phyloP scores from a whole-genome alignment of 345 rosid genomes.

The Bruguiera parviflora region DNA sequence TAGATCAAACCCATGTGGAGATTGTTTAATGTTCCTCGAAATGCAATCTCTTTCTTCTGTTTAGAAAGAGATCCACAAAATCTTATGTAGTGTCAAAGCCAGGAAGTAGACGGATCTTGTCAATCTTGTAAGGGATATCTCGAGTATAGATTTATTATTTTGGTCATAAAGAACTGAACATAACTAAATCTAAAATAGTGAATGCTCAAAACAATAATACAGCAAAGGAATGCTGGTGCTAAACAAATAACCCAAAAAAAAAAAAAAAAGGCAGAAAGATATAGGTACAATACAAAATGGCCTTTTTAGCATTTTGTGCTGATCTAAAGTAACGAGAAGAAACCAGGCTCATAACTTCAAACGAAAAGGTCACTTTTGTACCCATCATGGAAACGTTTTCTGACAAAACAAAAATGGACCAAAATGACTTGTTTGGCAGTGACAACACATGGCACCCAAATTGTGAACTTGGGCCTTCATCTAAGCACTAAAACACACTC shows the following conservation, averaged over 20 bases:
- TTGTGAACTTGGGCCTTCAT: no score
- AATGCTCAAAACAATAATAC: not conserved
- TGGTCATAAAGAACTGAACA: no score
- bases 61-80: constrained; percentile 10
- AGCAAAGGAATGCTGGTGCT: not conserved
- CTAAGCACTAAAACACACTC: not conserved
- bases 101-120: constrained; percentile 4
- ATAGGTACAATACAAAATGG: no score
- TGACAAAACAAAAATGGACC: not conserved
- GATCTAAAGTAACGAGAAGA: not conserved
- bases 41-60: not conserved
- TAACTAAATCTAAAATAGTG: no score
- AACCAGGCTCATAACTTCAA: not conserved
- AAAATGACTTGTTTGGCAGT: not conserved
- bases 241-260: not conserved
- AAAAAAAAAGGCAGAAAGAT: no score
- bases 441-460: no score
- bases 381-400: not conserved
- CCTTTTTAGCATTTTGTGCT: no score
- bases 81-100: constrained; percentile 14
- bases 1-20: not conserved
- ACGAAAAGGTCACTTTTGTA: constrained; percentile 23
- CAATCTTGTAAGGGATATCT: not conserved
- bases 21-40: not conserved
- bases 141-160: not conserved